phyloP scores from a whole-genome alignment of 2,329 filamentous ascomycete species.

The Lasiodiplodia gonubiensis region DNA sequence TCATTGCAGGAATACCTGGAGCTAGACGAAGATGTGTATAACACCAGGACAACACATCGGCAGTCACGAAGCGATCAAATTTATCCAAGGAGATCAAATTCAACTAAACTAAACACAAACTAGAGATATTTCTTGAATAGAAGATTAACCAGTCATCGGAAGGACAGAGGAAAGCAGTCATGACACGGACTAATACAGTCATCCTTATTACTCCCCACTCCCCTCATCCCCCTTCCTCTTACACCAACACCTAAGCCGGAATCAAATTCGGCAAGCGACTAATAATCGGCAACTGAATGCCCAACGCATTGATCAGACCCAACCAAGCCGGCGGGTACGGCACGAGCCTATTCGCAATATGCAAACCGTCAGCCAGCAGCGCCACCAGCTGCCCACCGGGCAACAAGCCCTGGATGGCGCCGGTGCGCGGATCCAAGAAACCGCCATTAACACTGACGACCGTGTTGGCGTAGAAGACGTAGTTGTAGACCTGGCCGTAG shows the following conservation, averaged over 20 bases:
- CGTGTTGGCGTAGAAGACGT: conserved; percentile 28
- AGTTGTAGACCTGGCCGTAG: conserved; percentile 28
- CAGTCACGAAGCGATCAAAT: too few species aligned
- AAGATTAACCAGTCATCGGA: neutral
- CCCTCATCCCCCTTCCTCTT: neutral
- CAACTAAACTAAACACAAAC: too few species aligned
- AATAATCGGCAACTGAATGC: conserved; percentile 14
- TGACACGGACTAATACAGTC: neutral
- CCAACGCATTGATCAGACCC: neutral
- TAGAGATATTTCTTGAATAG: too few species aligned
- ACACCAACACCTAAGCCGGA: neutral
- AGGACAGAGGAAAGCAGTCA: neutral
- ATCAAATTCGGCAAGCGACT: conserved; percentile 15
- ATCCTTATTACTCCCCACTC: neutral
- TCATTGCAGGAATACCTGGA: too few species aligned
- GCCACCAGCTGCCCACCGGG: conserved; percentile 24
- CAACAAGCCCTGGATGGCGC: conserved; percentile 19
- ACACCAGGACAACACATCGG: too few species aligned
- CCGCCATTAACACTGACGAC: conserved; percentile 25
- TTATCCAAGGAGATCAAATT: too few species aligned
- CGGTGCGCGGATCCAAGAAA: conserved; percentile 24
- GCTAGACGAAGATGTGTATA: too few species aligned
- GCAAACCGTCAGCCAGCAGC: conserved; percentile 20
- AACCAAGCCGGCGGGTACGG: conserved; percentile 21
- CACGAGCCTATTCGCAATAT: conserved; percentile 26